Base-by-base conservation (phyloP, 805 yeast genomes). In the Komagataella ulmi region DNA sequence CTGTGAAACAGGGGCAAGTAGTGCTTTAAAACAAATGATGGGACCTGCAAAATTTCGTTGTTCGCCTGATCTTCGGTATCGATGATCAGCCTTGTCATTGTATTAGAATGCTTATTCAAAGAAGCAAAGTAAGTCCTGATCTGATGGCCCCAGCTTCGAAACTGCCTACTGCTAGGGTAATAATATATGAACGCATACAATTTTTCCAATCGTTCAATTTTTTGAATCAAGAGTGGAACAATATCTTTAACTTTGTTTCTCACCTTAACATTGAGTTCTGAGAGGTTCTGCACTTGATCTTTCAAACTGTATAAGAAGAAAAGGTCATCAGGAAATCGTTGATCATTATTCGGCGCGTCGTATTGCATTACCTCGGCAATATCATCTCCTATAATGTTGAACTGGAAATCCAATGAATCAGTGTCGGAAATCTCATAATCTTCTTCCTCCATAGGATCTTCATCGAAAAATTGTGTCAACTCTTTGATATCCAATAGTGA, bases 171-270 rank as follows among this genome's bases (percentile, higher is more conserved):
- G 43, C 47, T 51, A 12, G 14, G 17, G 46, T 56, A 57, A 61
- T 60, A 59, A 49, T 57, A 53, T 3, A 61, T 17, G 30, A 54
- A 54, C n/a, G 57, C 48, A 52, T 62, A 61, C 6, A 59, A 43
- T 2, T 49, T 53, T 6, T 52, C 46, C 12, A 61, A 51, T 30
- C 48, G 30, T 12, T 55, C 47, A 3, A 60, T 51, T 12, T 51
- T 45, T 2, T 23, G 8, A 19, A 62, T 54, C 8, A 60, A 21
- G 1, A 46, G 45, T 2, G 61, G 58, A 2, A 54, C 53, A 45
- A 40, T 44, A 44, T 58, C 58, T 24, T 51, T 49, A 5, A 54
- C 49, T 44, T 57, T 59, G 47, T 54, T 61, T 23, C 56, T 54
- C 8, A 60, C 50, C 44, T 59, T 61, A 6, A 62, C 30, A 23